phyloP scores from a whole-genome alignment of 441 rosid species.

The Flueggea neowawraea region DNA sequence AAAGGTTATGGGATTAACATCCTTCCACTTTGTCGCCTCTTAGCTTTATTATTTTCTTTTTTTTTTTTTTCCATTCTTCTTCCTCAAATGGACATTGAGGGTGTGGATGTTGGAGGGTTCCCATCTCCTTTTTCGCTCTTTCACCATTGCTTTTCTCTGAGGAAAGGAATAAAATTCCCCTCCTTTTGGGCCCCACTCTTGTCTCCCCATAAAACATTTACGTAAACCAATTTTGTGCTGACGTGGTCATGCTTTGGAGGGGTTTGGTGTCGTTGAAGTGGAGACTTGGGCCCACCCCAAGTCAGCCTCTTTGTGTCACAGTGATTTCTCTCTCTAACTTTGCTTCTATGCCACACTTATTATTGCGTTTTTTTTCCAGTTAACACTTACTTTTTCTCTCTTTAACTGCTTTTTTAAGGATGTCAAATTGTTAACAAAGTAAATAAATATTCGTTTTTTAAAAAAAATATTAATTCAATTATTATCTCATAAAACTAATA shows the following conservation, averaged over 20 bases:
- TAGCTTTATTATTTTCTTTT: background rate
- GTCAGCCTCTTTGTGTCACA: slow-evolving; percentile 16
- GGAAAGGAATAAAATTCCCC: slow-evolving; percentile 42
- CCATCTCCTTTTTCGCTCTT: slow-evolving; percentile 29
- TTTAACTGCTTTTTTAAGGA: too few species aligned
- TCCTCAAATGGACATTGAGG: too few species aligned
- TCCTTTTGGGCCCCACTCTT: slow-evolving; percentile 40
- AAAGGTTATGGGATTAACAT: slow-evolving; percentile 58
- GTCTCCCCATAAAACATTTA: too few species aligned
- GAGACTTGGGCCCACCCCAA: slow-evolving; percentile 41
- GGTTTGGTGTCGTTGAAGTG: slow-evolving; percentile 52
- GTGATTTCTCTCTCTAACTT: too few species aligned
- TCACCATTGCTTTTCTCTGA: slow-evolving; percentile 37
- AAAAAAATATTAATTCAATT: too few species aligned
- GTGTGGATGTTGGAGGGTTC: slow-evolving; percentile 5
- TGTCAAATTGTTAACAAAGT: too few species aligned
- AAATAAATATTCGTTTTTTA: too few species aligned
- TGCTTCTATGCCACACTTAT: too few species aligned
- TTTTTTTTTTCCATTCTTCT: background rate
- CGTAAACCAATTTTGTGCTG: slow-evolving; percentile 13
- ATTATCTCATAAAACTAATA: too few species aligned
- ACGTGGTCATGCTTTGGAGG: slow-evolving; percentile 27
- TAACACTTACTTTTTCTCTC: too few species aligned
- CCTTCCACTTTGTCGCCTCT: slow-evolving; percentile 70
- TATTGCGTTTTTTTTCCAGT: too few species aligned